These are phyloP conservation scores for Aspergillus uvarum DNA, from an alignment of 2,329 filamentous ascomycete species.

Conservation along the genomic window DNA sequence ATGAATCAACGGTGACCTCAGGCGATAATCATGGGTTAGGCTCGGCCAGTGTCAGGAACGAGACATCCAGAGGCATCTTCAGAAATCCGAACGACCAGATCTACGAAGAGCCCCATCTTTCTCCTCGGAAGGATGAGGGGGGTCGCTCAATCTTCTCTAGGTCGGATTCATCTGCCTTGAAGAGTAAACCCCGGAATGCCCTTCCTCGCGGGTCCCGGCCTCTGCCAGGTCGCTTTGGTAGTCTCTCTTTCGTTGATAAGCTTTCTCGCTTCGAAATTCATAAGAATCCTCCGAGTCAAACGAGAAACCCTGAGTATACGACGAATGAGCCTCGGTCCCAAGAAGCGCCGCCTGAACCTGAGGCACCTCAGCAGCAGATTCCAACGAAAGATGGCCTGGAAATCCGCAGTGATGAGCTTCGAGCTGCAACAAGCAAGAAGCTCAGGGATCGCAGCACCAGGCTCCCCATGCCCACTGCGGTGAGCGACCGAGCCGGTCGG, in stretches of 20 bases:
- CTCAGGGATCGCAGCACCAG: constrained; percentile 82
- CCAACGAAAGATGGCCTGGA: constrained; percentile 76
- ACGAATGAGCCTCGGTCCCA: constrained; percentile 56
- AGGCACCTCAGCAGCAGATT: constrained; percentile 45
- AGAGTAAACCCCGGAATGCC: constrained; percentile 63
- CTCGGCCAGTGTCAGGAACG: constrained; percentile 36
- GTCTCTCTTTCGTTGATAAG: constrained; percentile 47
- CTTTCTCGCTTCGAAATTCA: constrained; percentile 69
- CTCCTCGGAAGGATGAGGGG: constrained; percentile 25
- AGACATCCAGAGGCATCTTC: constrained; percentile 53
- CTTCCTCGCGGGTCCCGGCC: constrained; percentile 49
- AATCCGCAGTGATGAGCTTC: constrained; percentile 81
- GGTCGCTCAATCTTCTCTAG: constrained; percentile 28
- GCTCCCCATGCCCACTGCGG: constrained; percentile 82
- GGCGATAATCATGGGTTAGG: constrained; percentile 22
- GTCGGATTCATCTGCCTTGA: constrained; percentile 50
- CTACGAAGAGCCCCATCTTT: constrained; percentile 77
- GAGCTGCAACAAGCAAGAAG: constrained; percentile 84
- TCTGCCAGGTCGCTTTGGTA: constrained; percentile 45
- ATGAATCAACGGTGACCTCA: constrained; percentile 14
- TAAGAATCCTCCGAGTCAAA: constrained; percentile 78
- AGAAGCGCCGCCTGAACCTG: constrained; percentile 19
- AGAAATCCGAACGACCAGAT: constrained; percentile 64
- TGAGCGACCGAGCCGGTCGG: constrained; percentile 84
- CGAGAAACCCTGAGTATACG: constrained; percentile 76